Conservation (phyloP, 495 filamentous ascomycete species). For the Lophiostoma macrostomum region DNA sequence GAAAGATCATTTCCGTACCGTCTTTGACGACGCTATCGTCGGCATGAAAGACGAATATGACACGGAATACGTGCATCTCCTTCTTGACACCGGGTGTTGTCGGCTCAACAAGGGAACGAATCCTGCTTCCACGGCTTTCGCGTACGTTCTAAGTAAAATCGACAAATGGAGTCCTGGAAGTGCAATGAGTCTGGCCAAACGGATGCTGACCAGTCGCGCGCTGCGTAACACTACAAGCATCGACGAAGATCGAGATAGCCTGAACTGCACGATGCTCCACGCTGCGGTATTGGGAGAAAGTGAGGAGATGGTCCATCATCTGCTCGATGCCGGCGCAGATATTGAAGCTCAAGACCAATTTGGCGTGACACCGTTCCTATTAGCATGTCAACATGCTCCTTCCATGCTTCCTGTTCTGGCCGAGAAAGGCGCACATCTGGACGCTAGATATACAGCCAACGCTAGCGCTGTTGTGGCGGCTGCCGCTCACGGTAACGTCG, state of each 20-base stretch:
- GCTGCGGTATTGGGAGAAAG: constrained; percentile 6
- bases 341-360: constrained; percentile 8
- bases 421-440: constrained; percentile 11
- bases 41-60: constrained; percentile 15
- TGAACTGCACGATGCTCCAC: constrained; percentile 16
- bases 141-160: constrained; percentile 5
- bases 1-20: neutral
- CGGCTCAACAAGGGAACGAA: constrained; percentile 17
- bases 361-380: constrained; percentile 11
- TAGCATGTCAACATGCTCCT: constrained; percentile 14
- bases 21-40: constrained; percentile 17
- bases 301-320: constrained; percentile 10
- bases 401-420: constrained; percentile 15
- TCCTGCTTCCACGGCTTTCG: constrained; percentile 14
- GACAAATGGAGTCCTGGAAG: neutral
- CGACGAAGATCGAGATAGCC: constrained; percentile 7
- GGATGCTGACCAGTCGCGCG: no score
- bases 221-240: no score
- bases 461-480: constrained; percentile 17
- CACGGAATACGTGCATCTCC: constrained; percentile 13
- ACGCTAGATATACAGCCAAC: constrained; percentile 15
- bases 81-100: constrained; percentile 10
- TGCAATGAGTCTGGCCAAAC: constrained; percentile 4
- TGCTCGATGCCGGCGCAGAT: constrained; percentile 12
- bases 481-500: constrained; percentile 16